Base-by-base conservation (phyloP, 495 filamentous ascomycete genomes). In the Sporormia fimetaria region DNA sequence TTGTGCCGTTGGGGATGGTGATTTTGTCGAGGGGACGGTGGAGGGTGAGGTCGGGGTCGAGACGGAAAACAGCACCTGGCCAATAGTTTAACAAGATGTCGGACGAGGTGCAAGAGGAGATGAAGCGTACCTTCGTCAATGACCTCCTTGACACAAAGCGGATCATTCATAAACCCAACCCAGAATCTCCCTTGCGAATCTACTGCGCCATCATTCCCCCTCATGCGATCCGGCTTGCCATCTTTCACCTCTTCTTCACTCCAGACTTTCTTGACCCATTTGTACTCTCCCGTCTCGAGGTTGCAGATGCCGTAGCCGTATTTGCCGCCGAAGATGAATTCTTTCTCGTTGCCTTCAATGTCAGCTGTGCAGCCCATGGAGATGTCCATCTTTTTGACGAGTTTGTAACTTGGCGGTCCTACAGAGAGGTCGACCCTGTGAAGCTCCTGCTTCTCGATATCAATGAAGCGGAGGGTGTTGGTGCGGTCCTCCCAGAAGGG, bases 151-250 rank as follows among this genome's bases (percentile, higher is more conserved):
- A 48, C 48, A n/a, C n/a, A n/a, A 14, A 51, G 31, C 16, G 56
- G 58, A 31, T 94, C 87, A 49, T 83, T 87, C 85, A 94, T 93
- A 25, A 75, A 70, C n/a, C 85, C 83, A 6, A 83, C 70, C 84
- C 86, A 94, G 60, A 87, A 88, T 29, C 87, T 68, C 35, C 87
- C 87, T 38, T 78, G 66, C 28, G 76, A 78, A 56, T 94, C 87
- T 37, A 83, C 75, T 5, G 74, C 78, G 26, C 86, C 87, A 55
- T 94, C 87, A 55, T 94, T 94, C 62, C 68, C 69, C 35, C 80
- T 65, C 50, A 79, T 61, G 20, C 63, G 44, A 32, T 57, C 49
- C 3, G 47, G 44, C 33, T 57, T 58, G 37, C 54, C 42, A 21
- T 63, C 43, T 6, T 20, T 37, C 5, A 51, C 58, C 61, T 57